Evolutionary conservation across 2,329 filamentous ascomycete genomes (phyloP), one percentile per base, ranked within the genome.

Genomic region (Plectosphaerella sp.): DNA sequence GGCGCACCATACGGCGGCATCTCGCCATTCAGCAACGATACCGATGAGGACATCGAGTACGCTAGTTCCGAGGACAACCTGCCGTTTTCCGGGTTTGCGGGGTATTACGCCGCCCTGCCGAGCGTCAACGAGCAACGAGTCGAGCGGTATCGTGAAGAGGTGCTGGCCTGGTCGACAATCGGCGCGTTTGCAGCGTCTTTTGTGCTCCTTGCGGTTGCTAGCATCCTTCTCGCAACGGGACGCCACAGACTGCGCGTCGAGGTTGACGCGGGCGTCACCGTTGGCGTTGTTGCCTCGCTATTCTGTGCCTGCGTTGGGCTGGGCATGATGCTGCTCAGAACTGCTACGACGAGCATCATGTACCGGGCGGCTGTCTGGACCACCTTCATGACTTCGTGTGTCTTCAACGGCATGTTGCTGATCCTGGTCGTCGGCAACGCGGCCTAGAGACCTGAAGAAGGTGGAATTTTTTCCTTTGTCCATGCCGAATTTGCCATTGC

Each of bases 191-290:
- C 72, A 2, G 77, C 82, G 0, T 79, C 88, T 0, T 77, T 86
- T 36, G 66, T 85, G 7, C 76, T 93, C 9, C 77, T 91, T 36
- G 66, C 78, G 47, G 77, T 93, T 33, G 81, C 87, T 0, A 76
- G 76, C 37, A 74, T 87, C 10, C 78, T 94, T 37, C 82, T 88
- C 33, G 70, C 75, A 14, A 89, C 89, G 1, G 88, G 88, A 9
- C 77, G 81, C 46, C 85, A 83, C 63, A 87, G 81, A 64, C 75
- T 87, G 58, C 76, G 80, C 5, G 75, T 83, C n/a, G 83, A 89
- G 65, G 89, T 93, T 4, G 87, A 92, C 60, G 82, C 81, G 0
- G 88, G 85, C 9, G 86, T 89, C 2, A 76, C 88, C 1, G 74
- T 89, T 41, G 88, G 87, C 10, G 83, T 87, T 15, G 76, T 88